Percentiles rank a stretch among this genome's conserved stretches.
Evolutionary conservation across 139 green algal species (phyloP).

Genomic region (Picochlorum sp.): DNA sequence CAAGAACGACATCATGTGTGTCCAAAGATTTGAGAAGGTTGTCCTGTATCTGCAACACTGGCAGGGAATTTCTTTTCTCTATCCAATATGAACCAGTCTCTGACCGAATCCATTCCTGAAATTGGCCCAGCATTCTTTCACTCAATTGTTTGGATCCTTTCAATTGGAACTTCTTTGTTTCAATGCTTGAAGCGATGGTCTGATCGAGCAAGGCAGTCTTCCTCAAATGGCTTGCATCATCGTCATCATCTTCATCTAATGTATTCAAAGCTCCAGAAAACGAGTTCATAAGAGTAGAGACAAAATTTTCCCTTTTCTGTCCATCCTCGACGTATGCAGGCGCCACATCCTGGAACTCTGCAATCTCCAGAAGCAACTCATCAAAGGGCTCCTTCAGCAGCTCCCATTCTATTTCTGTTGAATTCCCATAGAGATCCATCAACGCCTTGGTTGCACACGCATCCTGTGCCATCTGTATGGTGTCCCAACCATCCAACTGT

Average conservation of each 20-base stretch:
- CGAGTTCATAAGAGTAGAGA: no score
- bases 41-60: conserved; percentile 24
- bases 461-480: conserved; percentile 78
- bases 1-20: conserved; percentile 47
- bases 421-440: conserved; percentile 19
- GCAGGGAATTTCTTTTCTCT: conserved; percentile 10
- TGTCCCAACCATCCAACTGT: conserved; percentile 50
- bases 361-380: conserved; percentile 47
- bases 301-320: no score
- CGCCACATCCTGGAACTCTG: background rate
- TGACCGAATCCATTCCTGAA: background rate
- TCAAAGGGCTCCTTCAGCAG: conserved; percentile 34
- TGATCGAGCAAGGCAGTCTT: background rate
- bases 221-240: no score
- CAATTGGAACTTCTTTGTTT: background rate
- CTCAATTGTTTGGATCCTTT: background rate
- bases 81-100: conserved; percentile 18
- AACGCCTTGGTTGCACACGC: conserved; percentile 60
- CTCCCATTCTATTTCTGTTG: conserved; percentile 9
- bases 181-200: background rate
- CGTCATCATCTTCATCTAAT: background rate
- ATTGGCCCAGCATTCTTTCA: background rate
- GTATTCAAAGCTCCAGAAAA: no score
- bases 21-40: conserved; percentile 31
- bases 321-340: no score